phyloP scores from a whole-genome alignment of 2,329 filamentous ascomycete species.

The Stachybotrys echinatus region DNA sequence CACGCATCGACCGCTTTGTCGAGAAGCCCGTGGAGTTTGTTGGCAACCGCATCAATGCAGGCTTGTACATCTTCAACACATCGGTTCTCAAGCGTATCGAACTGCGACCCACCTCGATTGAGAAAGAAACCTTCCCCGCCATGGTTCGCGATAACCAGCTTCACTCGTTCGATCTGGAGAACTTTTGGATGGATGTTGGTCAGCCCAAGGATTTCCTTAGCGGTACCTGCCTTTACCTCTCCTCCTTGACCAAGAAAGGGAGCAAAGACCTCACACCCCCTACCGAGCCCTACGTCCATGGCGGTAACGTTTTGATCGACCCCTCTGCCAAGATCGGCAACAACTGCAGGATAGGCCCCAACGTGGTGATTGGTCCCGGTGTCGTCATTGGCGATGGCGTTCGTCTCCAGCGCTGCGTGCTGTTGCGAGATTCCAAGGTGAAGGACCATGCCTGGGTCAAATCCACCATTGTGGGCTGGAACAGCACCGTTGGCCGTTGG shows the following conservation, averaged over 20 bases:
- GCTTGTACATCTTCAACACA: conserved; percentile 96
- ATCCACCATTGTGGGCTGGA: conserved; percentile 98
- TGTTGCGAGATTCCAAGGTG: conserved; percentile 85
- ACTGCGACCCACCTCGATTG: conserved; percentile 92
- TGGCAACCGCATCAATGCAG: conserved; percentile 97
- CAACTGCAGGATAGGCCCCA: conserved; percentile 96
- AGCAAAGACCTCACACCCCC: conserved; percentile 75
- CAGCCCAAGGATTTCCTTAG: conserved; percentile 98
- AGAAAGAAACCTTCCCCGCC: conserved; percentile 97
- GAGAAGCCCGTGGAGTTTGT: conserved; percentile 99
- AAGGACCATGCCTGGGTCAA: conserved; percentile 99
- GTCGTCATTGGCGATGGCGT: conserved; percentile 93
- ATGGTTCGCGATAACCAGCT: conserved; percentile 86
- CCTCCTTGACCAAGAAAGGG: conserved; percentile 83
- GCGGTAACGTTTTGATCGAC: conserved; percentile 94
- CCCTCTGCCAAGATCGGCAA: conserved; percentile 93
- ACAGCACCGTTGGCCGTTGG: conserved; percentile 93
- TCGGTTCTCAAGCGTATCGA: conserved; percentile 88
- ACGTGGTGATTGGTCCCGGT: conserved; percentile 91
- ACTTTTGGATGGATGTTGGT: conserved; percentile 99
- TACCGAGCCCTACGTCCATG: conserved; percentile 76
- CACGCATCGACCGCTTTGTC: conserved; percentile 95
- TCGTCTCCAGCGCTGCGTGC: conserved; percentile 84
- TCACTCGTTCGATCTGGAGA: conserved; percentile 93
- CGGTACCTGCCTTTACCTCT: conserved; percentile 93